phyloP scores from a whole-genome alignment of 169 alveolate genomes.

The Cryptosporidium tyzzeri region DNA sequence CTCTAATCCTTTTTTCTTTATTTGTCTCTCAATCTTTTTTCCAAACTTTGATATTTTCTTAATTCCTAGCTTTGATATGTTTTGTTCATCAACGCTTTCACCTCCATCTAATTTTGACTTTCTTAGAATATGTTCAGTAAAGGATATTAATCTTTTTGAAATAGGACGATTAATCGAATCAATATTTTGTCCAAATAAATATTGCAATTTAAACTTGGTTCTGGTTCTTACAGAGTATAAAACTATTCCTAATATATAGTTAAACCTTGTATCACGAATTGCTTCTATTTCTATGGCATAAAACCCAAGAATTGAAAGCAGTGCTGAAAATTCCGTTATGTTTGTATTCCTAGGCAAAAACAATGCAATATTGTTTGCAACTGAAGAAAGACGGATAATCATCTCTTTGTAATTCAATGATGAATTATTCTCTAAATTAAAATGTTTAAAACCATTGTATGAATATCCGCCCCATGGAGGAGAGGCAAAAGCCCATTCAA shows the following conservation, averaged over 20 bases:
- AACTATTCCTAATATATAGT: slow-evolving; percentile 42
- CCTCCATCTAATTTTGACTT: neutral
- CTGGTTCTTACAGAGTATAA: slow-evolving; percentile 23
- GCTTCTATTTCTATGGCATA: slow-evolving; percentile 62
- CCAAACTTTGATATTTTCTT: neutral
- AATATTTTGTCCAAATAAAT: slow-evolving; percentile 57
- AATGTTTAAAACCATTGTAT: slow-evolving; percentile 20
- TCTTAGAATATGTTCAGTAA: neutral
- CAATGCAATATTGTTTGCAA: slow-evolving; percentile 52
- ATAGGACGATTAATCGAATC: neutral
- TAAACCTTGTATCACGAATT: slow-evolving; percentile 48
- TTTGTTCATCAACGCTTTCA: neutral
- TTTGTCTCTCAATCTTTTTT: neutral
- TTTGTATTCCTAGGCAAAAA: slow-evolving; percentile 66
- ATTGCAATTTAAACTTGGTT: slow-evolving; percentile 18
- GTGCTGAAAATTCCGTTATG: slow-evolving; percentile 33
- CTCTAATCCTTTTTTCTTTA: slow-evolving; percentile 20
- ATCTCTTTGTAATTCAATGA: slow-evolving; percentile 45
- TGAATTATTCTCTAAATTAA: slow-evolving; percentile 10
- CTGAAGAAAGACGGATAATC: slow-evolving; percentile 31
- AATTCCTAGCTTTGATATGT: neutral
- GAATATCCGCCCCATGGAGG: slow-evolving; percentile 76
- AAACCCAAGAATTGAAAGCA: slow-evolving; percentile 41
- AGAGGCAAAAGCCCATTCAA: slow-evolving; percentile 73
- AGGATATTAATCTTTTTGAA: neutral